Evolutionary conservation across 495 filamentous ascomycete genomes (phyloP), one percentile per base, ranked within the genome.

Genomic region (Neurospora tetraspora): DNA sequence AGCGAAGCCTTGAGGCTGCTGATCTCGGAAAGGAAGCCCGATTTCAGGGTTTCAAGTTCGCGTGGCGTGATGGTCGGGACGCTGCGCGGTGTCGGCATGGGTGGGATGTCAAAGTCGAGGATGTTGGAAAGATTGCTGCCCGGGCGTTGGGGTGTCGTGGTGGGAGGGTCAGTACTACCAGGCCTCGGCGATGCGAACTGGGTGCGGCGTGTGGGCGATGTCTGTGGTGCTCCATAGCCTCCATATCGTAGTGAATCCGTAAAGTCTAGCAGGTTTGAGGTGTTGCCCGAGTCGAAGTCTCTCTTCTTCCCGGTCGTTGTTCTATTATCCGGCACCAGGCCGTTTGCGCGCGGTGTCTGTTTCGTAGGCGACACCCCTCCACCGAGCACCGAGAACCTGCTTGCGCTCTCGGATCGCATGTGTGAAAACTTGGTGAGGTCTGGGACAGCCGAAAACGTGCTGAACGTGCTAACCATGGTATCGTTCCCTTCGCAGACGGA

Each of bases 31-130:
- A 93, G 87, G 78, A 96, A 96, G 1, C 85, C 84, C 0, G 95
- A 97, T 79, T 98, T 98, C 69, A 99, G 85, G 8, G 89, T 91
- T 77, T 99, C 96, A 1, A 98, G 85, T 81, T 99, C 96, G 37
- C 96, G 91, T 1, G 94, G 92, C 4, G 96, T 97, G 74, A 98
- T 90, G 16, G 90, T 92, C 1, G 96, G 96, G 53, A 98, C 89
- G 53, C 92, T 96, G 71, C 95, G 91, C 20, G 96, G 96, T 1
- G 96, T 98, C 4, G 94, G 94, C 12, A 90, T 87, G 4, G 93
- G 92, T 11, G 94, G 93, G 18, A 98, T 91, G 74, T 98, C 94
- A 78, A 98, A 97, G 79, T 99, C 96, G 43, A 99, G 88, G 10
- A 98, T 86, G 74, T 91, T 91, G 39, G 84, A 81, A 69, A 80